Base-by-base conservation (phyloP, 139 green algal genomes). In the Haematococcus lacustris region DNA sequence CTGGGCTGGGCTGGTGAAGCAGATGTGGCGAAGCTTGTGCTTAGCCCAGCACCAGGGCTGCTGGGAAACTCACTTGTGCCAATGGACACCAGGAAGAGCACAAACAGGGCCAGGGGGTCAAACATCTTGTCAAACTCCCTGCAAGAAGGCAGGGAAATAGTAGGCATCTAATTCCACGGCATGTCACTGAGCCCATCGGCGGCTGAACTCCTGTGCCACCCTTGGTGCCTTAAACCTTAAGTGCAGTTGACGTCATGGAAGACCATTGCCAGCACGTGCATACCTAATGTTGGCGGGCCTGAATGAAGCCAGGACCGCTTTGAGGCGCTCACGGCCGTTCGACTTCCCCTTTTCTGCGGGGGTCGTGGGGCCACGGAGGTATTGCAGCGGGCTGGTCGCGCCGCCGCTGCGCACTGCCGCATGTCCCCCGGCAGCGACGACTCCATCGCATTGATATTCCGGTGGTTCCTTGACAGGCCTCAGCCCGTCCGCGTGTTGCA, bases 71-170 rank as follows among this genome's bases (percentile, higher is more conserved):
- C 53, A 64, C 53, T 35, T 64, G 53, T 64, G 53, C 30, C 63
- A 3, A 51, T 50, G 35, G 34, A 47, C 37, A 69, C 50, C 6
- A 69, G 63, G 6, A 39, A 69, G 21, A 69, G n/a, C 21, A 50
- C 5, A 37, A 69, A 37, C 17, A 69, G 63, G 6, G 63, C 63
- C 37, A 69, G 63, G 63, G 63, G 63, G 38, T 69, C 63, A 35
- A 69, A 69, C 63, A 69, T 69, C 63, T 69, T 6, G 35, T 40
- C 63, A 9, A 69, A 40, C 13, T 69, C 63, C 21, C 28, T 33
- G 13, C 60, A 26, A 38, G n/a, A n/a, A n/a, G n/a, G n/a, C n/a
- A n/a, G n/a, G n/a, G n/a, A n/a, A n/a, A n/a, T n/a, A n/a, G n/a
- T n/a, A n/a, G n/a, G n/a, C n/a, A n/a, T n/a, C n/a, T n/a, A n/a